Percentiles rank a stretch among this genome's conserved stretches.
These are phyloP conservation scores for Barbatosphaeria neglecta DNA, from an alignment of 495 filamentous ascomycete genomes.

Conservation along the genomic window DNA sequence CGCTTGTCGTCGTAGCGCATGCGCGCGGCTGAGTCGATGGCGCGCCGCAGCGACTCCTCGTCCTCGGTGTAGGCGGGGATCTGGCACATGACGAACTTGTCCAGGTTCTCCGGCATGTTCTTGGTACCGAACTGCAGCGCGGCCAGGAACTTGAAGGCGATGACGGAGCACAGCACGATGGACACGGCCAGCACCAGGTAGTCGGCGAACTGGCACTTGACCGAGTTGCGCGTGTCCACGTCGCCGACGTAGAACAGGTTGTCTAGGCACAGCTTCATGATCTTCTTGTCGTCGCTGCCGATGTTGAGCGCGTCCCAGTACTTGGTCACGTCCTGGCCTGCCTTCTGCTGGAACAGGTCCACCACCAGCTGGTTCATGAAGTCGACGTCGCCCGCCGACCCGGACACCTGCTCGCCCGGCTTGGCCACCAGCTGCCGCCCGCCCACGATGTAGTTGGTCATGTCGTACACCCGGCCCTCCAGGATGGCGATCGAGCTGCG, in stretches of 20 bases:
- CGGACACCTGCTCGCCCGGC: constrained; percentile 34
- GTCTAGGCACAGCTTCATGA: constrained; percentile 79
- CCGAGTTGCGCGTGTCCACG: constrained; percentile 81
- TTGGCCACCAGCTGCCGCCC: constrained; percentile 53
- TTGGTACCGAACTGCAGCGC: constrained; percentile 88
- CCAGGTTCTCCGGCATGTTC: constrained; percentile 84
- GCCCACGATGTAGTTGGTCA: constrained; percentile 73
- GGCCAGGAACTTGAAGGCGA: constrained; percentile 93
- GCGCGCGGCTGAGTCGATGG: constrained; percentile 88
- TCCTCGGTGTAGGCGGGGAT: constrained; percentile 98
- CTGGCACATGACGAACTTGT: constrained; percentile 97
- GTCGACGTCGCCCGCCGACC: constrained; percentile 44
- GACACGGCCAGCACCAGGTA: constrained; percentile 91
- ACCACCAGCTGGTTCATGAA: constrained; percentile 77
- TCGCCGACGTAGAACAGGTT: constrained; percentile 94
- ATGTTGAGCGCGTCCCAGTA: constrained; percentile 64
- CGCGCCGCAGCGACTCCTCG: constrained; percentile 90
- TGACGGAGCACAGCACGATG: constrained; percentile 64
- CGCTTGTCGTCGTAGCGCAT: constrained; percentile 98
- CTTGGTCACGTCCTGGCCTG: constrained; percentile 73
- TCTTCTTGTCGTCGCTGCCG: constrained; percentile 34
- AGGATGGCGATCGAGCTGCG: constrained; percentile 64
- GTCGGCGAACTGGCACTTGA: constrained; percentile 73
- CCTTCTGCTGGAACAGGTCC: constrained; percentile 59
- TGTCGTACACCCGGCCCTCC: constrained; percentile 73